phyloP scores from a whole-genome alignment of 2,329 filamentous ascomycete species.

The Cladosporium cucumerinum region DNA sequence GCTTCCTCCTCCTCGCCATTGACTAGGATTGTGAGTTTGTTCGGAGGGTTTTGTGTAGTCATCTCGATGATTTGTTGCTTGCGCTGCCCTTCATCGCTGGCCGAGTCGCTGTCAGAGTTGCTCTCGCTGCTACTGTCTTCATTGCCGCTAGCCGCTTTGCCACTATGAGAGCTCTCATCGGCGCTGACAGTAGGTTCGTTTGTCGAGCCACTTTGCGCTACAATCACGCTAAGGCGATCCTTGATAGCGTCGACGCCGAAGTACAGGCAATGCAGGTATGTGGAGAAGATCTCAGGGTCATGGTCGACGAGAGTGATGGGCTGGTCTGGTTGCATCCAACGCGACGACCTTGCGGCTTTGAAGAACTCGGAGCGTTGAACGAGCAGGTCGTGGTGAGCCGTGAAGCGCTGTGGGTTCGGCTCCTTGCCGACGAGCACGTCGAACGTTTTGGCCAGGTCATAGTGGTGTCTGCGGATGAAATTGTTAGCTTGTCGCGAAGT shows the following conservation, averaged over 20 bases:
- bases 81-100: neutral
- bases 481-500: neutral
- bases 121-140: neutral
- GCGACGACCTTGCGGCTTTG: neutral
- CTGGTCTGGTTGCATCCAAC: neutral
- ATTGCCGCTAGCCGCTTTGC: neutral
- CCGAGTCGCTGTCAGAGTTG: neutral
- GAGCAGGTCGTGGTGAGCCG: neutral
- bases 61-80: conserved; percentile 52
- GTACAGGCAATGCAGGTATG: neutral
- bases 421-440: neutral
- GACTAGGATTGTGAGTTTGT: conserved; percentile 60
- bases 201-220: neutral
- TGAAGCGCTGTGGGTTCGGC: neutral
- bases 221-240: neutral
- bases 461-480: neutral
- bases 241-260: neutral
- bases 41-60: conserved; percentile 51
- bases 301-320: neutral
- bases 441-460: neutral
- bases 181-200: neutral
- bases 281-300: neutral
- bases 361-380: neutral
- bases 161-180: neutral
- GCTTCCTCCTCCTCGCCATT: conserved; percentile 40